Percentiles rank a stretch among this genome's conserved stretches.
Evolutionary conservation across 2,329 filamentous ascomycete genomes (phyloP).

Genomic region (Biscogniauxia marginata): DNA sequence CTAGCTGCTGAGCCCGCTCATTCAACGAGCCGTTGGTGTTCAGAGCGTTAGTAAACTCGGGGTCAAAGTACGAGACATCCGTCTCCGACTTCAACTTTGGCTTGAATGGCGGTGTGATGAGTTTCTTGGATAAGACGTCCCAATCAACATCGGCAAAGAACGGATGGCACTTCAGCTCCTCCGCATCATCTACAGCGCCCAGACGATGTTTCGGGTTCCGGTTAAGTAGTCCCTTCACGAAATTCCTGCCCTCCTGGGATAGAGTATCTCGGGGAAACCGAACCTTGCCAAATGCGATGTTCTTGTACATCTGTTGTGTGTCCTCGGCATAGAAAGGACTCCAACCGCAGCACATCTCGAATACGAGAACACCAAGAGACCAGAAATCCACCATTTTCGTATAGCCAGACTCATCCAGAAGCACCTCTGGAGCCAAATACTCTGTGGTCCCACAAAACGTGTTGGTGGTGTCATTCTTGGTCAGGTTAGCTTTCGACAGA

Average conservation of each 20-base stretch:
- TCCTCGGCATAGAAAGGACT: conserved; percentile 98
- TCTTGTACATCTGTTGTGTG: conserved; percentile 99
- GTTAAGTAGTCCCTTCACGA: conserved; percentile 96
- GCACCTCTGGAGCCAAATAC: conserved; percentile 91
- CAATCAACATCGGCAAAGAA: conserved; percentile 97
- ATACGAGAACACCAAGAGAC: conserved; percentile 95
- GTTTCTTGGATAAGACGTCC: conserved; percentile 82
- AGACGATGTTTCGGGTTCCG: conserved; percentile 94
- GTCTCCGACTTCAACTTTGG: conserved; percentile 94
- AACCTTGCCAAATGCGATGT: conserved; percentile 98
- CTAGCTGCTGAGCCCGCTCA: conserved; percentile 82
- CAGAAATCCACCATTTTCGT: conserved; percentile 99
- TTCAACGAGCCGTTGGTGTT: conserved; percentile 86
- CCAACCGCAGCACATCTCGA: conserved; percentile 99
- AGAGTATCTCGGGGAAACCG: conserved; percentile 93
- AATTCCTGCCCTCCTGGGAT: conserved; percentile 92
- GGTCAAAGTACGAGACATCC: conserved; percentile 97
- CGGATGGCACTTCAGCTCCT: conserved; percentile 88
- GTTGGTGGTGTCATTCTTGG: conserved; percentile 96
- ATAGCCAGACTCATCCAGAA: conserved; percentile 94
- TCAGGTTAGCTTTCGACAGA: conserved; percentile 93
- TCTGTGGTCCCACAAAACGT: conserved; percentile 99
- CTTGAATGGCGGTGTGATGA: conserved; percentile 95
- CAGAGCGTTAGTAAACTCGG: conserved; percentile 94
- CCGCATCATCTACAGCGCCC: conserved; percentile 85